Evolutionary conservation across 2,329 filamentous ascomycete species (phyloP), one percentile per base, ranked within the genome.

Genomic region (Fusarium armeniacum): DNA sequence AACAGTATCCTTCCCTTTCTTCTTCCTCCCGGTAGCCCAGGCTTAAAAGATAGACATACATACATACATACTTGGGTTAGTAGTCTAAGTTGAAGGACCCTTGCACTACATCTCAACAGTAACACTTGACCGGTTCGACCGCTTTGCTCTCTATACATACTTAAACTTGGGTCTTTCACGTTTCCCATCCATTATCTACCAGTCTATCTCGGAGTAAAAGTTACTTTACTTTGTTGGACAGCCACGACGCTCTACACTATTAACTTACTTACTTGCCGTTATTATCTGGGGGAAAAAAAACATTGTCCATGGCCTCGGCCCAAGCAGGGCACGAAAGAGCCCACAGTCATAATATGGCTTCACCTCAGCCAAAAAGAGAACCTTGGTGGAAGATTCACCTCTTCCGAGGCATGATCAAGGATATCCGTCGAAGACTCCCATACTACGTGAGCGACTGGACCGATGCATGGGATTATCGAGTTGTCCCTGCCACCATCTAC

Each of bases 381-480:
- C 43, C 72, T 12, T 95, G 93, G 93, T 96, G 91, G 90, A 91
- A 87, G 76, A 87, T 94, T 26, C 85, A 85, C 51, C 83, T 91
- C 51, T 95, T 95, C 78, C 88, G 88, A 38, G 93, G 93, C 74
- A 97, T 97, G 88, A 78, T 89, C 61, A 90, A 92, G 76, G 93
- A 97, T 80, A 75, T 97, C 35, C 89, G 89, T 69, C 88, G 93
- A 61, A 83, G 93, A 67, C 86, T 86, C 10, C 93, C 93, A 1
- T 97, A 86, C 77, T 97, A 96, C 76, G 83, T 82, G 80, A 94
- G 91, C 79, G 93, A 97, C 79, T 97, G 92, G 92, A 83, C 78
- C 20, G 93, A 97, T 82, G 93, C 93, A 2, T 96, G 92, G 92
- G 92, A 97, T 77, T 97, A 97, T 82, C 88, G 93, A 56, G 92